Evolutionary conservation across 352 stramenopile genomes (phyloP).

Genomic region (Blastocystis sp.): DNA sequence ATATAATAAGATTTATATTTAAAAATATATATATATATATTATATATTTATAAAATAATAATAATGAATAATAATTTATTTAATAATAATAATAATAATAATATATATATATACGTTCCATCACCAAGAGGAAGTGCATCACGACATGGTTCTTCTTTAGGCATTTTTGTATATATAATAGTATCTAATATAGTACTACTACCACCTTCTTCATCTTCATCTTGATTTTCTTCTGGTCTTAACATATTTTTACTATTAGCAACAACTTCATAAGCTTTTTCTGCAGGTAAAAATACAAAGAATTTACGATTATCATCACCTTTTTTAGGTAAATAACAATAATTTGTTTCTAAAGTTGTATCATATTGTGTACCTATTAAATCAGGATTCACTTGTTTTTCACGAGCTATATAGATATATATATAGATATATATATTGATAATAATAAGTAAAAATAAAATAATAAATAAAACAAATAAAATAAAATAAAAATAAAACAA

Average conservation of each 20-base stretch:
- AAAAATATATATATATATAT: too few species aligned
- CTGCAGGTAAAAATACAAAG: constrained; percentile 26
- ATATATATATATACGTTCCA: too few species aligned
- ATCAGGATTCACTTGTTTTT: constrained; percentile 1
- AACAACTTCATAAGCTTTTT: constrained; percentile 21
- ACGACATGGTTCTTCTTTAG: constrained; percentile 21
- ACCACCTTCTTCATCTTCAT: neutral
- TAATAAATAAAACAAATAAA: too few species aligned
- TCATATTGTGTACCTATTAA: constrained; percentile 6
- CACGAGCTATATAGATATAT: neutral
- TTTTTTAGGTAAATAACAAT: constrained; percentile 1
- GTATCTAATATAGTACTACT: neutral
- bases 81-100: too few species aligned
- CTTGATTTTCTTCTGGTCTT: constrained; percentile 9
- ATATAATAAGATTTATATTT: too few species aligned
- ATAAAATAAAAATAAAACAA: too few species aligned
- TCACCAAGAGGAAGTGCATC: constrained; percentile 31
- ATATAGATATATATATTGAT: too few species aligned
- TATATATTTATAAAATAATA: too few species aligned
- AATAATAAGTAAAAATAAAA: too few species aligned
- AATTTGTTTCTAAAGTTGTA: constrained; percentile 7
- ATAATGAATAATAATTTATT: too few species aligned
- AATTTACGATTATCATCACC: constrained; percentile 16
- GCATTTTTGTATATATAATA: constrained; percentile 19
- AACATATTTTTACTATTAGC: too few species aligned